Evolutionary conservation across 1,284 basidiomycete species (phyloP).

Genomic region (Exsudoporus floridanus): DNA sequence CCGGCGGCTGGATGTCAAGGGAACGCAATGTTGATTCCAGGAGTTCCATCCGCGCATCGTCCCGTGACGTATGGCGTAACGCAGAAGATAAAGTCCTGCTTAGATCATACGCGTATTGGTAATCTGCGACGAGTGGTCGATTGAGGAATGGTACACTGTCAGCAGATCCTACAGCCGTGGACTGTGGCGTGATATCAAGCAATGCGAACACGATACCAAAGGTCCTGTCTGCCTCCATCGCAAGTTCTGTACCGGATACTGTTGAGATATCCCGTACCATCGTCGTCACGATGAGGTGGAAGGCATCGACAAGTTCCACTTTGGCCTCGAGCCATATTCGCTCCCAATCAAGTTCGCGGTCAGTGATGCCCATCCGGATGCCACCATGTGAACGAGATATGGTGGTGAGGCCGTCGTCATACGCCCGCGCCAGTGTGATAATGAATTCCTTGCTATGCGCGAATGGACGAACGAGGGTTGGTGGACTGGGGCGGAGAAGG

Average conservation of each 20-base stretch:
- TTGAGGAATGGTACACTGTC: constrained; percentile 59
- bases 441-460: constrained; percentile 51
- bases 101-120: constrained; percentile 64
- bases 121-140: constrained; percentile 63
- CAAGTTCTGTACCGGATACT: constrained; percentile 42
- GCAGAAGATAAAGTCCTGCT: constrained; percentile 47
- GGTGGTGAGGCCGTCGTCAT: constrained; percentile 53
- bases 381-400: constrained; percentile 64
- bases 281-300: constrained; percentile 55
- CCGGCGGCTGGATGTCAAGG: constrained; percentile 31
- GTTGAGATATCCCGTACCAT: constrained; percentile 50
- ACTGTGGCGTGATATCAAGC: constrained; percentile 42
- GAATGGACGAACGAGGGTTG: constrained; percentile 49
- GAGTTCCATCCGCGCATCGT: constrained; percentile 56
- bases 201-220: constrained; percentile 61
- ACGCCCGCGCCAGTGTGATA: constrained; percentile 55
- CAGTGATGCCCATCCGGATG: constrained; percentile 29
- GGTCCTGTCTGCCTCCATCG: constrained; percentile 48
- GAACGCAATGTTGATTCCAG: constrained; percentile 51
- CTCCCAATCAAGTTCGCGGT: constrained; percentile 57
- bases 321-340: constrained; percentile 68
- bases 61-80: constrained; percentile 45
- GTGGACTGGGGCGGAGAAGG: constrained; percentile 53
- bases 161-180: constrained; percentile 6
- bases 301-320: constrained; percentile 64